Evolutionary conservation across 345 rosid genomes (phyloP), one percentile per base, ranked within the genome.

Genomic region (Cochlearia excelsa): DNA sequence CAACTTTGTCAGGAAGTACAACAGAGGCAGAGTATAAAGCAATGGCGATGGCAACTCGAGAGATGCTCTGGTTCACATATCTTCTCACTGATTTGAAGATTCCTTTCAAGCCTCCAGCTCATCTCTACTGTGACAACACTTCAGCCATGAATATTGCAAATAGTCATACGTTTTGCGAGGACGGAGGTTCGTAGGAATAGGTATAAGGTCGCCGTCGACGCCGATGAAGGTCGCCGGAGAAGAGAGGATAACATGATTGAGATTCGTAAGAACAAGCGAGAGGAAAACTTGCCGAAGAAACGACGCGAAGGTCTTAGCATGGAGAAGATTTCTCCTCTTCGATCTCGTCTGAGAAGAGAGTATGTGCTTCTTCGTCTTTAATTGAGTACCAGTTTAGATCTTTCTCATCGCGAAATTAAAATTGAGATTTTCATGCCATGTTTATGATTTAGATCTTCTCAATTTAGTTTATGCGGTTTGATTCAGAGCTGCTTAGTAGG

Each of bases 171-270:
- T 41, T 9, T 2, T 16, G 81, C 84, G 6, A 86, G 83, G 82
- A 66, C 84, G 2, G 95, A 84, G 77, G 85, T 75, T 0, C 78
- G 95, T 7, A 56, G 86, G 57, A 87, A 83, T 61, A 65, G 73
- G 62, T 84, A 84, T 77, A 87, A 87, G 76, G 85, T 80, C 37
- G 80, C 87, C 43, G 89, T 84, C 4, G 87, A 82, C 33, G 87
- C 87, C 28, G 95, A 84, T 9, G 95, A 87, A 54, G 95, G 89
- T 9, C 78, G 92, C 41, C 74, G 95, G 69, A 80, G 95, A 55
- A 74, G 95, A 53, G 95, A 87, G 65, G 89, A 87, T 64, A 82
- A 83, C 45, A 81, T 85, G 92, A 92, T 87, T 41, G 92, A 87
- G 87, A 87, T 85, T 80, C 77, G 92, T 61, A 87, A 87, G 84